Percentiles rank a stretch among this genome's conserved stretches.
Conservation (phyloP, 805 yeast species). For the Suhomyces xylopsoci region DNA sequence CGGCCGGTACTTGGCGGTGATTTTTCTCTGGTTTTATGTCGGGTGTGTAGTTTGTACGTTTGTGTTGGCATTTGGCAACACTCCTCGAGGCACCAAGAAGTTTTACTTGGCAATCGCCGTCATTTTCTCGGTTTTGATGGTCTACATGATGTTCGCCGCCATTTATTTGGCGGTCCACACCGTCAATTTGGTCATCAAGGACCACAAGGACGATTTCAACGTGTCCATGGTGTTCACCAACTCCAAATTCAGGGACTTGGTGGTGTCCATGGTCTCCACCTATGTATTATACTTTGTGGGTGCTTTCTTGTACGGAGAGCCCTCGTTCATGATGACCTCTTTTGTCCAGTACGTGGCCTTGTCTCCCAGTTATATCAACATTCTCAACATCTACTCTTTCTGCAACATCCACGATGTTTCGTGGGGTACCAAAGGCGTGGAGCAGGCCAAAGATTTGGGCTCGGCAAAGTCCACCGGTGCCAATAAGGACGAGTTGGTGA, state of each 20-base stretch:
- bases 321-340: conserved; percentile 89
- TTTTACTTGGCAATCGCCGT: conserved; percentile 73
- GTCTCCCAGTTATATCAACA: conserved; percentile 88
- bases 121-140: conserved; percentile 86
- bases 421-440: conserved; percentile 95
- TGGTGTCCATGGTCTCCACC: conserved; percentile 83
- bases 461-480: conserved; percentile 60
- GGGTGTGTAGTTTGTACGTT: conserved; percentile 81
- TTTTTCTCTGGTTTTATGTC: conserved; percentile 81
- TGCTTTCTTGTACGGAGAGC: conserved; percentile 80
- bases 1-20: conserved; percentile 73
- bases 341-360: conserved; percentile 78
- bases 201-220: conserved; percentile 40
- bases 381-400: conserved; percentile 89
- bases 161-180: conserved; percentile 75
- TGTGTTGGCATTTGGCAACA: conserved; percentile 87
- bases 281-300: conserved; percentile 77
- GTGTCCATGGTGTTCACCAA: conserved; percentile 54
- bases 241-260: conserved; percentile 76
- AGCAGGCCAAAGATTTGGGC: conserved; percentile 67
- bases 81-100: conserved; percentile 84
- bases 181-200: conserved; percentile 51
- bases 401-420: conserved; percentile 95
- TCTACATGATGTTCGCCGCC: conserved; percentile 84
- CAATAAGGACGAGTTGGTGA: conserved; percentile 38